phyloP scores from a whole-genome alignment of 805 yeast genomes.

The Candida oleophila region DNA sequence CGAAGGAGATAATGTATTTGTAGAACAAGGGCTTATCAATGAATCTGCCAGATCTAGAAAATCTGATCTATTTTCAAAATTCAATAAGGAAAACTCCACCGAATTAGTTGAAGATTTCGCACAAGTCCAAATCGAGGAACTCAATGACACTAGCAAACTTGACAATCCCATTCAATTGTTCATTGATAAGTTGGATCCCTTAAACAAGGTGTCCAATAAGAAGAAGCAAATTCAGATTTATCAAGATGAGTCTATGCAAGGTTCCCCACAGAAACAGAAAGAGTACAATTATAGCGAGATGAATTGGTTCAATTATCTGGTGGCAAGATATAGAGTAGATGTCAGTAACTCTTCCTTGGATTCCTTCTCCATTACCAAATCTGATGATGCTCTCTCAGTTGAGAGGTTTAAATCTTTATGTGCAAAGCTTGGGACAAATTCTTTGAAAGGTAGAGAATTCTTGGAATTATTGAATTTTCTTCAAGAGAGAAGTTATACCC shows the following conservation, averaged over 20 bases:
- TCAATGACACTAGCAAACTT: constrained; percentile 2
- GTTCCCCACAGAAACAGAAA: constrained; percentile 35
- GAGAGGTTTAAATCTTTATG: constrained; percentile 19
- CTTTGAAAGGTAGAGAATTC: constrained; percentile 12
- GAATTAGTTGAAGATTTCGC: constrained; percentile 29
- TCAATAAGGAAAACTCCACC: constrained; percentile 14
- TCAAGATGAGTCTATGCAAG: constrained; percentile 30
- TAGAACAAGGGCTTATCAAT: neutral
- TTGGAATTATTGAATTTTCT: constrained; percentile 15
- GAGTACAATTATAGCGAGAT: constrained; percentile 32
- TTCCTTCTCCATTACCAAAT: neutral
- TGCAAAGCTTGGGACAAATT: constrained; percentile 8
- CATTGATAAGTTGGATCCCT: constrained; percentile 43
- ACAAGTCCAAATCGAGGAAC: constrained; percentile 22
- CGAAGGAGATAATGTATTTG: constrained; percentile 4
- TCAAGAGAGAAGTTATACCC: constrained; percentile 12
- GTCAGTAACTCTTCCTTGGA: neutral
- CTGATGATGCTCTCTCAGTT: constrained; percentile 6
- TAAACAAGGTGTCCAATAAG: constrained; percentile 30
- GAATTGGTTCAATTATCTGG: constrained; percentile 42
- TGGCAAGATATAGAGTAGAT: constrained; percentile 18
- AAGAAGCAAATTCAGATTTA: constrained; percentile 39
- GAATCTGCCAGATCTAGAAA: neutral
- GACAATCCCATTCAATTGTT: constrained; percentile 28
- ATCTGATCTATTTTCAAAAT: constrained; percentile 9